Base-by-base conservation (phyloP, 2,329 filamentous ascomycete species). In the Atkinsonella texensis region DNA sequence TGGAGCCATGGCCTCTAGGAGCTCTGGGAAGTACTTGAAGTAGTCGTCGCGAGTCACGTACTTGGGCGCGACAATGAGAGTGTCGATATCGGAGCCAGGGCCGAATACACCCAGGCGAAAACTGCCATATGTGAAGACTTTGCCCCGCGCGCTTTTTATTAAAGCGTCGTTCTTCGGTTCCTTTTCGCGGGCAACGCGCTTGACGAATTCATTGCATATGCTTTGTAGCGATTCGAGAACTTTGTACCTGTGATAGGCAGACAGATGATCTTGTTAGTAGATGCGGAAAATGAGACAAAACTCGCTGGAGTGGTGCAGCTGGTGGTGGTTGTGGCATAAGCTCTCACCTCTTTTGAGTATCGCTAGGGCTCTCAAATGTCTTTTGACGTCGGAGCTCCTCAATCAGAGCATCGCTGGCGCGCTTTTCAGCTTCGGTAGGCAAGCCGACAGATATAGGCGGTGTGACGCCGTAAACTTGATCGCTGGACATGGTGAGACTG, bases 1-100 rank as follows among this genome's bases (percentile, higher is more conserved):
- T 9, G 85, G 81, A 1, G 87, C 83, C 79, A 93, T 84, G 58
- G 84, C 76, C 59, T 84, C 73, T 47, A 98, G 79, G 46, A 94
- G 72, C 18, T 80, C 74, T n/a, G 90, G 90, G 60, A 96, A 96
- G 60, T 86, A 75, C 49, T 86, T 74, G 72, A 98, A 98, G 73
- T 95, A 98, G 68, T 98, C 89, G 33, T 91, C 84, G 53, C 89
- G 84, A 12, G 80, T 80, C 49, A 97, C 86, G 63, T 95, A 89
- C 70, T 88, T 90, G 10, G 93, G 93, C 13, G 85, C 90, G 48
- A 96, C 85, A 53, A 97, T 83, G 49, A 98, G 80, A 1, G 93
- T 96, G 71, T 98, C 93, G 61, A 98, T 97, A 81, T 98, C 93
- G 46, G 93, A 97, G 48, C 89, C 89, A 44, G 93, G 93, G 6